Conservation (phyloP, 225 moss, liverwort and hornwort species). For the Physcomitrium patens region DNA sequence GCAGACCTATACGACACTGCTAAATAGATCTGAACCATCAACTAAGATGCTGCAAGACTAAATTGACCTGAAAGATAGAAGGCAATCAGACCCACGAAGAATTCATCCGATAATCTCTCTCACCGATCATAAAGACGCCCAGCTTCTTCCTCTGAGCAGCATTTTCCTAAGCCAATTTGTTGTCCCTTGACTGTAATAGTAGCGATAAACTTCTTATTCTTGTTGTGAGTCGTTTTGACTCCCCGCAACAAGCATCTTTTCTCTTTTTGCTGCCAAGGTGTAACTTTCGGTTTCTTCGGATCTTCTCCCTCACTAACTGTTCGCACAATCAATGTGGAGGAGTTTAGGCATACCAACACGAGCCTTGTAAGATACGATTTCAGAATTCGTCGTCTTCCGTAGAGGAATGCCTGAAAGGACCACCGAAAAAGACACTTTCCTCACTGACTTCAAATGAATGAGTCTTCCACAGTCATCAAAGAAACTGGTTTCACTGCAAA, state of each 20-base stretch:
- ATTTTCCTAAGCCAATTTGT: slow-evolving; percentile 54
- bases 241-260: slow-evolving; percentile 52
- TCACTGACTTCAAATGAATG: not conserved
- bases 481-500: not conserved
- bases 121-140: slow-evolving; percentile 58
- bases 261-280: slow-evolving; percentile 39
- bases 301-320: slow-evolving; percentile 43
- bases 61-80: not conserved
- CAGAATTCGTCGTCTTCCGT: too few species aligned
- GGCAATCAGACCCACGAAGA: not conserved
- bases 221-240: slow-evolving; percentile 57
- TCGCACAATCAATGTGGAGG: slow-evolving; percentile 29
- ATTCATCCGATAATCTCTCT: not conserved
- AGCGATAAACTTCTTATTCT: slow-evolving; percentile 51
- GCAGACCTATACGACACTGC: not conserved
- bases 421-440: not conserved
- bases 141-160: slow-evolving; percentile 51
- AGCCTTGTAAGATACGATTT: not conserved
- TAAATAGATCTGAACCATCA: not conserved
- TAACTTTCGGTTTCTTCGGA: slow-evolving; percentile 29
- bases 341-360: slow-evolving; percentile 12
- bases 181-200: slow-evolving; percentile 61
- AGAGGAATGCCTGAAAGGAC: not conserved
- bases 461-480: not conserved
- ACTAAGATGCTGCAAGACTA: not conserved